Conservation (phyloP, 2,329 filamentous ascomycete species). For the Botrytis deweyae region DNA sequence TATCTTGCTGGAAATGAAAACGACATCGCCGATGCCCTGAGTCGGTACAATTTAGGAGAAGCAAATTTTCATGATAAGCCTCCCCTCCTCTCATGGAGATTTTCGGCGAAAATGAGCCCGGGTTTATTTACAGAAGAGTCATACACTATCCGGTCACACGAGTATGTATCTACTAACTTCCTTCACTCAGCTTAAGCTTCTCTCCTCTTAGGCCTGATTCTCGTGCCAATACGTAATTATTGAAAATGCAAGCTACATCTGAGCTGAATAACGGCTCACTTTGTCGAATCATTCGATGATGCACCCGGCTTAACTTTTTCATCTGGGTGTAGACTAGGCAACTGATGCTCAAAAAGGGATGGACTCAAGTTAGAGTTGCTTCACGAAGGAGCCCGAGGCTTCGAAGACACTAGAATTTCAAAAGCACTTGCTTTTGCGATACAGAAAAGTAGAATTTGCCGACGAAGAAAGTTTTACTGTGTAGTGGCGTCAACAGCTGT, state of each 20-base stretch:
- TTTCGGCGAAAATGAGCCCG: not conserved
- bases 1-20: no score
- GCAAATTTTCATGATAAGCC: no score
- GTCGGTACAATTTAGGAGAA: no score
- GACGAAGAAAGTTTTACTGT: not conserved
- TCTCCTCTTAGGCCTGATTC: not conserved
- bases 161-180: not conserved
- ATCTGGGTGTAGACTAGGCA: not conserved
- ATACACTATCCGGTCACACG: not conserved
- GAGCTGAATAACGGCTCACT: not conserved
- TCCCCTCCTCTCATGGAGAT: no score
- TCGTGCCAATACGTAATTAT: not conserved
- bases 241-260: not conserved
- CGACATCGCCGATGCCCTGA: no score
- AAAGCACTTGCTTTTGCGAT: not conserved
- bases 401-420: not conserved
- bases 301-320: not conserved
- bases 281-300: not conserved
- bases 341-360: not conserved
- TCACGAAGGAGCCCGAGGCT: not conserved
- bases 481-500: accelerated
- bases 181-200: not conserved
- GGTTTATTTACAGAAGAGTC: not conserved
- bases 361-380: not conserved
- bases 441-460: not conserved